Evolutionary conservation across 1,139 yeast species (phyloP).

Genomic region (Dujonia santamariae): DNA sequence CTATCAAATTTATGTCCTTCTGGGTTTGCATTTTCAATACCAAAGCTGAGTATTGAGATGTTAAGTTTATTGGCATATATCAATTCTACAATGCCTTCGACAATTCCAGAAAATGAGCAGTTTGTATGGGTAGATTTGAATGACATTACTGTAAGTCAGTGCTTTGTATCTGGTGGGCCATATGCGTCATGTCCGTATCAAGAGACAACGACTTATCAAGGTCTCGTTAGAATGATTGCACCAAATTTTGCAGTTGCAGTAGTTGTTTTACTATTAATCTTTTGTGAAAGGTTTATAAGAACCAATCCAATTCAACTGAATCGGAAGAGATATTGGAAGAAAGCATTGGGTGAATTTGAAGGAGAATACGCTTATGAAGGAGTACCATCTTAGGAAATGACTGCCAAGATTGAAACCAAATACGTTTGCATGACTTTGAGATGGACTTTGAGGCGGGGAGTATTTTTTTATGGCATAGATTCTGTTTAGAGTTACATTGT

Average conservation of each 20-base stretch:
- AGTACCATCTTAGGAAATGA: conserved; percentile 31
- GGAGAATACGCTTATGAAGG: conserved; percentile 43
- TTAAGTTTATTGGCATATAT: conserved; percentile 26
- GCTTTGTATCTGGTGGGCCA: conserved; percentile 89
- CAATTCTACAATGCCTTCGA: neutral
- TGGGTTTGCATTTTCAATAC: conserved; percentile 53
- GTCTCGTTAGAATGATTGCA: conserved; percentile 61
- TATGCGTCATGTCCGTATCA: conserved; percentile 78
- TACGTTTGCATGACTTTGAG: too few relatives aligned
- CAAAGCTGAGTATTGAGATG: conserved; percentile 45
- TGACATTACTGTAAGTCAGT: conserved; percentile 66
- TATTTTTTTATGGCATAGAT: too few relatives aligned
- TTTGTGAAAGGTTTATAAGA: conserved; percentile 32
- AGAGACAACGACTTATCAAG: conserved; percentile 48
- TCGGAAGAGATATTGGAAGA: conserved; percentile 41
- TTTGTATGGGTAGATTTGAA: conserved; percentile 81
- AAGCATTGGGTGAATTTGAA: conserved; percentile 31
- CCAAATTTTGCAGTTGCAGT: conserved; percentile 63
- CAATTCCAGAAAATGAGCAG: conserved; percentile 5
- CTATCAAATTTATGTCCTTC: conserved; percentile 43
- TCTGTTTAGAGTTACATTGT: too few relatives aligned
- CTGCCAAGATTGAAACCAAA: too few relatives aligned
- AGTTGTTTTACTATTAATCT: conserved; percentile 41
- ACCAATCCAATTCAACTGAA: conserved; percentile 40
- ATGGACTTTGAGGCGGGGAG: too few relatives aligned